Conservation (phyloP, 306 rosid species). For the Cicer pinnatifidum region DNA sequence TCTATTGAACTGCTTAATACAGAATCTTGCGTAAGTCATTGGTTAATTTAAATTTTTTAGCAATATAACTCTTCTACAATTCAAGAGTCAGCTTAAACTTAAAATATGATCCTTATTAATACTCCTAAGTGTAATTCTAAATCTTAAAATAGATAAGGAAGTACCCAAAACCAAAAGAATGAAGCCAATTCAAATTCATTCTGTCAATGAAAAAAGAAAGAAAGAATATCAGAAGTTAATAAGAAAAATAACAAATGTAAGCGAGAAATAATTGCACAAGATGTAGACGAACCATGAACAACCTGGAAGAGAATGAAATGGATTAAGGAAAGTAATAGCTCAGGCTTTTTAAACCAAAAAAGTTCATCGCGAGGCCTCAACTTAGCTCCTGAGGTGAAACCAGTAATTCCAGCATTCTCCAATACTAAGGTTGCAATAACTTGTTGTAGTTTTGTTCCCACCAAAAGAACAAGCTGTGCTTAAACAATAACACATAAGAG, state of each 20-base stretch:
- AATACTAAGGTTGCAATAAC: constrained; percentile 88
- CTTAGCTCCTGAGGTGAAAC: constrained; percentile 60
- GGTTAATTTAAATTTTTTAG: background rate
- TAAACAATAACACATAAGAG: constrained; percentile 40
- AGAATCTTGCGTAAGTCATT: constrained; percentile 24
- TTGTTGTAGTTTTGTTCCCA: constrained; percentile 93
- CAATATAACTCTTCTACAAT: background rate
- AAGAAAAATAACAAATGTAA: constrained; percentile 5
- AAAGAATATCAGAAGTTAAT: constrained; percentile 29
- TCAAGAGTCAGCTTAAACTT: constrained; percentile 20
- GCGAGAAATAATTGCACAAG: constrained; percentile 34
- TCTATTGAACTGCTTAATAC: constrained; percentile 20
- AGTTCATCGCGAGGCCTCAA: constrained; percentile 95
- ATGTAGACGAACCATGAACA: constrained; percentile 39
- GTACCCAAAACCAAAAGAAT: constrained; percentile 99
- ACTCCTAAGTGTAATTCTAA: constrained; percentile 31
- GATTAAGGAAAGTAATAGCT: constrained; percentile 82
- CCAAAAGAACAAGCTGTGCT: constrained; percentile 85
- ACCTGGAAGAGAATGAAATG: constrained; percentile 98
- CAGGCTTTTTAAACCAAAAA: constrained; percentile 98
- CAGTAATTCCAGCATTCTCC: constrained; percentile 83
- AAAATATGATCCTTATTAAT: background rate
- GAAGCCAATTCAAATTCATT: constrained; percentile 97
- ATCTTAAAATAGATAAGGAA: constrained; percentile 46
- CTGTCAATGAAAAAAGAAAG: constrained; percentile 55